These are phyloP conservation scores for Rhizophagus prolifer DNA, from an alignment of 192 early-diverging fungal species.

Conservation along the genomic window DNA sequence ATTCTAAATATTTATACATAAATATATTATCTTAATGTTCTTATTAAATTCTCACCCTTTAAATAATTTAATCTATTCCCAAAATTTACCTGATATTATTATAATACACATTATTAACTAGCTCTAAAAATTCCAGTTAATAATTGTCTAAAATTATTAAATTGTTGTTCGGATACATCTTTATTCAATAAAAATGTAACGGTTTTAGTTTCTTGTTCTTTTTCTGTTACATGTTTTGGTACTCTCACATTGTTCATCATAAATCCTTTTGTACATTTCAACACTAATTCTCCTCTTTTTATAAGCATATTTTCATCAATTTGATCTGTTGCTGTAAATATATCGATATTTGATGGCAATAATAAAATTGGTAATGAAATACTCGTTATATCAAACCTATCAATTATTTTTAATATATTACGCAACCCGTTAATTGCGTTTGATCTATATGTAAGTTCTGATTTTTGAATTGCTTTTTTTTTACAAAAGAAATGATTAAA, in stretches of 20 bases:
- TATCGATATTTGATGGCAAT: slow-evolving; percentile 46
- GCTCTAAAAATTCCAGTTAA: slow-evolving; percentile 50
- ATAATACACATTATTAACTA: slow-evolving; percentile 11
- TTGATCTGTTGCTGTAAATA: slow-evolving; percentile 33
- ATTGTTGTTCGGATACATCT: slow-evolving; percentile 42
- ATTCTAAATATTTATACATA: too few species aligned
- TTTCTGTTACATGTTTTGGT: slow-evolving; percentile 47
- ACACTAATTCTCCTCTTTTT: slow-evolving; percentile 45
- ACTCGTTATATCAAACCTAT: slow-evolving; percentile 61
- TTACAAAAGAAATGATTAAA: neutral
- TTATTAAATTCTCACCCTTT: too few species aligned
- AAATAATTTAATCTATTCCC: too few species aligned
- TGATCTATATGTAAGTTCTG: slow-evolving; percentile 18
- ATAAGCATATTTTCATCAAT: slow-evolving; percentile 42
- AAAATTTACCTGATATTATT: too few species aligned
- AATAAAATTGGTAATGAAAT: slow-evolving; percentile 68
- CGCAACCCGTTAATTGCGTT: slow-evolving; percentile 50
- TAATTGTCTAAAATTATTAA: slow-evolving; percentile 47
- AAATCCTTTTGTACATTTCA: slow-evolving; percentile 56
- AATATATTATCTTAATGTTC: too few species aligned
- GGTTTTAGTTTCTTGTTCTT: slow-evolving; percentile 46
- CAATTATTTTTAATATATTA: slow-evolving; percentile 58
- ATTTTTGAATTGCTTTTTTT: slow-evolving; percentile 22
- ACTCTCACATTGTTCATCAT: slow-evolving; percentile 56
- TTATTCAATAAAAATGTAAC: slow-evolving; percentile 54